Evolutionary conservation across 2,329 filamentous ascomycete genomes (phyloP).

Genomic region (Teratosphaeria gauchensis): DNA sequence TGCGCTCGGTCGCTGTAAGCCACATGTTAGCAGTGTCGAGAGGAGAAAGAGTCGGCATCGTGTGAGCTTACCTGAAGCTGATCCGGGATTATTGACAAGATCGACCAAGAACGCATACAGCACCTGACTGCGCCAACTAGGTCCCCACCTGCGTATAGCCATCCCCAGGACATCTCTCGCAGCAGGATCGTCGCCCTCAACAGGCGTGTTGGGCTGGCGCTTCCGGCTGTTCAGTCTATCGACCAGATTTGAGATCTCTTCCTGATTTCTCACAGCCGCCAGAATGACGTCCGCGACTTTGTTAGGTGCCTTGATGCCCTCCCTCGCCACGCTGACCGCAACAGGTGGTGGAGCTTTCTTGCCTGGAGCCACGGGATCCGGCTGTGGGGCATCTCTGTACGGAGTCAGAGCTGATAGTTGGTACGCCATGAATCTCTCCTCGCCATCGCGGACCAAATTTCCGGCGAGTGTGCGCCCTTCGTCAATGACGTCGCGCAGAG

Average conservation of each 20-base stretch:
- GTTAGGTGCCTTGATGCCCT: constrained; percentile 72
- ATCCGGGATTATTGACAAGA: constrained; percentile 33
- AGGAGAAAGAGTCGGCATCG: neutral
- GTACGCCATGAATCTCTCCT: constrained; percentile 67
- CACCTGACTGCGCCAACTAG: constrained; percentile 62
- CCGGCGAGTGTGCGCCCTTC: constrained; percentile 19
- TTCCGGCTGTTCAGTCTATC: constrained; percentile 39
- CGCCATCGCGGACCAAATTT: constrained; percentile 48
- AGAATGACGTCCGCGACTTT: constrained; percentile 61
- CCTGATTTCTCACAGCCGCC: constrained; percentile 52
- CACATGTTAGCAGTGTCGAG: constrained; percentile 3
- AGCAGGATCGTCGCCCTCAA: constrained; percentile 32
- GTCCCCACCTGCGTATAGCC: constrained; percentile 63
- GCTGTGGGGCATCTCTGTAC: constrained; percentile 49
- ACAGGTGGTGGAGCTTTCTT: constrained; percentile 49
- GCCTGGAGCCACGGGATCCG: constrained; percentile 30
- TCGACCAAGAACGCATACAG: constrained; percentile 60
- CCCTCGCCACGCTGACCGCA: constrained; percentile 55
- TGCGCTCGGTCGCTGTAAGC: constrained; percentile 34
- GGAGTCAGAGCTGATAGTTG: constrained; percentile 64
- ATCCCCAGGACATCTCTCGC: constrained; percentile 60
- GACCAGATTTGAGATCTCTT: constrained; percentile 56
- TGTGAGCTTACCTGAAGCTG: constrained; percentile 32
- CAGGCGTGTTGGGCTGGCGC: constrained; percentile 35
- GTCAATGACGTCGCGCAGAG: constrained; percentile 44